A percentile compares a stretch with the other conserved stretches of the same genome.
Conservation (phyloP, 2,329 filamentous ascomycete species). For the Monosporascus sp. region DNA sequence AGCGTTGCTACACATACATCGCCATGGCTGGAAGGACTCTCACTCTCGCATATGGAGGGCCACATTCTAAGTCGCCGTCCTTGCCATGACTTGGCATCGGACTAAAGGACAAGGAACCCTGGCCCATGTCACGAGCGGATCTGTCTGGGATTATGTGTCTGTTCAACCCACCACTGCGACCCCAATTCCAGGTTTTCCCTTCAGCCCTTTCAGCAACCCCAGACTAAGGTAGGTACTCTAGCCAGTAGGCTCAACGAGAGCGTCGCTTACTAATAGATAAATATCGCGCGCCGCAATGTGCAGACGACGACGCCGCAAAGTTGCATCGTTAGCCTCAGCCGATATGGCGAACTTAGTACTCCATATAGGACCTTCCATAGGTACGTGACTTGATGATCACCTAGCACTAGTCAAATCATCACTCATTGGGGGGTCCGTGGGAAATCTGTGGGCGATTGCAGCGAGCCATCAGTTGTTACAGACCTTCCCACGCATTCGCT, state of each 20-base stretch:
- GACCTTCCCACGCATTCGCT: too few species aligned
- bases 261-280: background rate
- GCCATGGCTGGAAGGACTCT: too few species aligned
- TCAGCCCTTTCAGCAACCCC: background rate
- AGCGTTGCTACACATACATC: too few species aligned
- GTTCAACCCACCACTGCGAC: background rate
- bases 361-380: too few species aligned
- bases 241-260: background rate
- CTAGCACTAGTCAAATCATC: background rate
- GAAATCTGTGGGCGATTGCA: too few species aligned
- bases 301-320: background rate
- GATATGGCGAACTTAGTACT: background rate
- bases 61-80: background rate
- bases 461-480: too few species aligned
- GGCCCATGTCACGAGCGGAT: background rate
- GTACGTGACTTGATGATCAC: too few species aligned
- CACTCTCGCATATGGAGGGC: too few species aligned
- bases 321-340: background rate
- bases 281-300: background rate
- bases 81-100: background rate
- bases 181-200: conserved; percentile 1
- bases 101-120: background rate
- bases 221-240: background rate
- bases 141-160: background rate
- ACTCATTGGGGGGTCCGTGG: too few species aligned